Evolutionary conservation across 805 yeast species (phyloP).

Genomic region (Saccharomycopsis oosterbeekiorum): DNA sequence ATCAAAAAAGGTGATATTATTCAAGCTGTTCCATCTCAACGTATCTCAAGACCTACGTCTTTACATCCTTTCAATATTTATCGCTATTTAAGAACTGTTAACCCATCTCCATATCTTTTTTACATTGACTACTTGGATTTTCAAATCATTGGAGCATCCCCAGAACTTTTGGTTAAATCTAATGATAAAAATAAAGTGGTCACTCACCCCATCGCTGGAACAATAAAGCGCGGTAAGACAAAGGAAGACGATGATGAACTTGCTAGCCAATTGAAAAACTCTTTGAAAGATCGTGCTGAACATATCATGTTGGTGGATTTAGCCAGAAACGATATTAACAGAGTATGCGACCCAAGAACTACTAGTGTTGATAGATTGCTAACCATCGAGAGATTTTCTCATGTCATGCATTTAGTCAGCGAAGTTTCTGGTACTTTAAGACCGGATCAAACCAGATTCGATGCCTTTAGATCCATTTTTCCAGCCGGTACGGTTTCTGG

Average conservation of each 20-base stretch:
- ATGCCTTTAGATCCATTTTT: conserved; percentile 94
- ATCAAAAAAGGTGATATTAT: conserved; percentile 87
- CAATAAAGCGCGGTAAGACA: conserved; percentile 83
- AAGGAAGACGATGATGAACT: conserved; percentile 82
- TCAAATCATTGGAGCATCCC: conserved; percentile 96
- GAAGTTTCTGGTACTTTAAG: conserved; percentile 91
- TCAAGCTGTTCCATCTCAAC: conserved; percentile 97
- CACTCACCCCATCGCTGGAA: conserved; percentile 98
- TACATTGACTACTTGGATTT: conserved; percentile 87
- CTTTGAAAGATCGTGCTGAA: conserved; percentile 91
- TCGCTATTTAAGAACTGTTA: conserved; percentile 88
- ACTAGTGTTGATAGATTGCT: conserved; percentile 82
- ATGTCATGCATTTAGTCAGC: conserved; percentile 93
- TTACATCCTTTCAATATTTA: conserved; percentile 95
- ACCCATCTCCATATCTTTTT: conserved; percentile 95
- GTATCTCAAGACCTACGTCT: conserved; percentile 90
- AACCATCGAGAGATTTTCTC: conserved; percentile 88
- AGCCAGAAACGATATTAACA: conserved; percentile 91
- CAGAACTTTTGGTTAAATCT: conserved; percentile 81
- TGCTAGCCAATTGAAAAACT: conserved; percentile 62
- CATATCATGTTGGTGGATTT: conserved; percentile 98
- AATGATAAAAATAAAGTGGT: conserved; percentile 64
- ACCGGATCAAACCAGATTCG: conserved; percentile 77
- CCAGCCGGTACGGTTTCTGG: conserved; percentile 99
- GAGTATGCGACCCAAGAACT: conserved; percentile 82